Conservation (phyloP, 306 rosid species). For the Vicia villosa region DNA sequence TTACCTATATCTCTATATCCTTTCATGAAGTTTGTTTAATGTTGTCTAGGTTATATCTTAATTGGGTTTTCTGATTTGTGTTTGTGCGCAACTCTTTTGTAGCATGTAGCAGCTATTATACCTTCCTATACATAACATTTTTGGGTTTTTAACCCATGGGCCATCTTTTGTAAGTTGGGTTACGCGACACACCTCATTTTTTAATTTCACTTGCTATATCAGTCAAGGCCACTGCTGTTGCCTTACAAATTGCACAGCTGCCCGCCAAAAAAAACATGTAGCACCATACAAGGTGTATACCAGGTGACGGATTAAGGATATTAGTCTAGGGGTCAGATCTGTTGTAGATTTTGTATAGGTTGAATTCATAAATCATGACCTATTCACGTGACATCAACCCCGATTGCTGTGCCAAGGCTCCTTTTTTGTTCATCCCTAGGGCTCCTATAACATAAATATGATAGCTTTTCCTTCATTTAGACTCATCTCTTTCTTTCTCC, state of each 20-base stretch:
- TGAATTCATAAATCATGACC: neutral
- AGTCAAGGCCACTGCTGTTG: neutral
- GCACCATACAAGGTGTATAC: neutral
- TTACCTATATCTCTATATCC: slow-evolving; percentile 20
- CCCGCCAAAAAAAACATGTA: neutral
- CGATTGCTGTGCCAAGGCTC: neutral
- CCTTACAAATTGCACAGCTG: neutral
- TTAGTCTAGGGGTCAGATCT: neutral
- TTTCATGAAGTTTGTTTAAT: slow-evolving; percentile 22
- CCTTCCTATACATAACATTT: slow-evolving; percentile 3
- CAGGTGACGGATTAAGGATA: neutral
- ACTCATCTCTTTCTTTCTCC: neutral
- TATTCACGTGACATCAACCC: neutral
- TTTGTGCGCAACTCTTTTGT: slow-evolving; percentile 9
- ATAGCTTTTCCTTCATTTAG: neutral
- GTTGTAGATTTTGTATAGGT: neutral
- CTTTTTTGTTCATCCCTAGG: neutral
- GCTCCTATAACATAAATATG: neutral
- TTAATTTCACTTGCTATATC: neutral
- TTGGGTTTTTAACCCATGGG: neutral
- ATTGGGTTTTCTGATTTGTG: slow-evolving; percentile 11
- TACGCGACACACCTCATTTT: neutral
- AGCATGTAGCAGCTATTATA: slow-evolving; percentile 3
- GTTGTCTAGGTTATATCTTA: neutral
- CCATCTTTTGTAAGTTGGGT: neutral